Evolutionary conservation across 2,329 filamentous ascomycete genomes (phyloP).

Genomic region (Thielaviopsis musarum): DNA sequence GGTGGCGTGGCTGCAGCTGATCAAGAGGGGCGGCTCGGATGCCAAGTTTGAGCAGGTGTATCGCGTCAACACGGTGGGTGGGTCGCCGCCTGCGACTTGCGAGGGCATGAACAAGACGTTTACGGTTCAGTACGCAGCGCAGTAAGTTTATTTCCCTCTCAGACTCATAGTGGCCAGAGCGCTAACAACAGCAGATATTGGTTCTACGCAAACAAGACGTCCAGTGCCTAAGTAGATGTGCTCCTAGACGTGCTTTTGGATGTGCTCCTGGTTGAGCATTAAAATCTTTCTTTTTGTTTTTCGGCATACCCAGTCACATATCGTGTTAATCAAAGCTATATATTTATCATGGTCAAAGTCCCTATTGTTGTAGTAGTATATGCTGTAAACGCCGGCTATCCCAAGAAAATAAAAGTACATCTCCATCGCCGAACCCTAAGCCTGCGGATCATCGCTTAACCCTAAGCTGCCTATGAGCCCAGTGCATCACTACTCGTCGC

Average conservation of each 20-base stretch:
- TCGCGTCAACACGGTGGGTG: conserved; percentile 69
- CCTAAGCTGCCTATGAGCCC: conserved; percentile 22
- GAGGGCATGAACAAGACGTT: conserved; percentile 45
- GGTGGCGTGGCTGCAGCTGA: conserved; percentile 68
- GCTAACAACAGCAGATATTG: conserved; percentile 20
- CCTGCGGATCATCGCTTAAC: conserved; percentile 13
- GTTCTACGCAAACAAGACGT: conserved; percentile 16
- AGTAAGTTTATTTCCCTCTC: conserved; percentile 42
- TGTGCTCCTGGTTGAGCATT: neutral
- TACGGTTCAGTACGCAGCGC: conserved; percentile 62
- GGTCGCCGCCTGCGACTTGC: conserved; percentile 58
- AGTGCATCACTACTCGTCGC: conserved; percentile 25
- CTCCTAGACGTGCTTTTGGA: too few relatives aligned
- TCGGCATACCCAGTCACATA: neutral
- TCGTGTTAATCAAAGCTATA: neutral
- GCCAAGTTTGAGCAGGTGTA: conserved; percentile 60
- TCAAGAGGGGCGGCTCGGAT: conserved; percentile 31
- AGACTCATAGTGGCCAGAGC: neutral
- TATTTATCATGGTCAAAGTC: neutral
- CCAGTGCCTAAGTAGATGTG: neutral
- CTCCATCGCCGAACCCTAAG: conserved; percentile 18
- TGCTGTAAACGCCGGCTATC: conserved; percentile 2
- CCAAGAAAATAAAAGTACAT: neutral
- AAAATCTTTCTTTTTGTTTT: neutral
- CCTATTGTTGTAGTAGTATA: neutral